These are phyloP conservation scores for Croton setiger DNA, from an alignment of 441 rosid species.

Conservation along the genomic window DNA sequence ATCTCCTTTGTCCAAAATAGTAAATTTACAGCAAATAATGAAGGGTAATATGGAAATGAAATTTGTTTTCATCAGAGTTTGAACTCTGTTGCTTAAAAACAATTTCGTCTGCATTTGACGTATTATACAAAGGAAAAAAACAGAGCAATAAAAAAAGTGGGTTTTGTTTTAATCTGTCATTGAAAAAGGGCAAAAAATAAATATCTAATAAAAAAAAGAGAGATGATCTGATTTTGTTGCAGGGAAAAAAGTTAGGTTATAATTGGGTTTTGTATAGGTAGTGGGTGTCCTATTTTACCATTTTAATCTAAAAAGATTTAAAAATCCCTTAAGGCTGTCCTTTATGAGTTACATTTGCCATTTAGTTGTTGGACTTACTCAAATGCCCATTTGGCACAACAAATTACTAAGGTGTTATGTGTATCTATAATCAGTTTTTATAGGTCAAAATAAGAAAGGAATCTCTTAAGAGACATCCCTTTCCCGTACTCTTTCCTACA, in stretches of 20 bases:
- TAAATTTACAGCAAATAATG: neutral
- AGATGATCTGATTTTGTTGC: constrained; percentile 13
- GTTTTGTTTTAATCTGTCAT: constrained; percentile 25
- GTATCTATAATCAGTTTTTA: neutral
- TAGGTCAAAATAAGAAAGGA: no score
- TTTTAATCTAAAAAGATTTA: neutral
- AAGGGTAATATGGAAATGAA: neutral
- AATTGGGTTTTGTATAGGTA: constrained; percentile 20
- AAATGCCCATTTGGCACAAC: neutral
- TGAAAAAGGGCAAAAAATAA: neutral
- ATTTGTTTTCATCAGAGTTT: neutral
- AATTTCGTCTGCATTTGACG: neutral
- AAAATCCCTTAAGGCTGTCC: constrained; percentile 18
- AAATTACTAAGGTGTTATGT: neutral
- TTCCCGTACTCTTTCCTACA: no score
- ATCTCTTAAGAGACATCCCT: no score
- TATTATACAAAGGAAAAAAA: neutral
- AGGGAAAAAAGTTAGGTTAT: constrained; percentile 22
- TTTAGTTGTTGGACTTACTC: constrained; percentile 27
- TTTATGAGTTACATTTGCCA: constrained; percentile 26
- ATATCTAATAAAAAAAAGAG: neutral
- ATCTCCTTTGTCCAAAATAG: neutral
- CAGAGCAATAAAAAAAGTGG: constrained; percentile 12
- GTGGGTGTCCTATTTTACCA: constrained; percentile 13
- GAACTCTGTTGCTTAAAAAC: constrained; percentile 1